Conservation (phyloP, 371 early-diverging fungal genomes). For the Mortierella sp. region DNA sequence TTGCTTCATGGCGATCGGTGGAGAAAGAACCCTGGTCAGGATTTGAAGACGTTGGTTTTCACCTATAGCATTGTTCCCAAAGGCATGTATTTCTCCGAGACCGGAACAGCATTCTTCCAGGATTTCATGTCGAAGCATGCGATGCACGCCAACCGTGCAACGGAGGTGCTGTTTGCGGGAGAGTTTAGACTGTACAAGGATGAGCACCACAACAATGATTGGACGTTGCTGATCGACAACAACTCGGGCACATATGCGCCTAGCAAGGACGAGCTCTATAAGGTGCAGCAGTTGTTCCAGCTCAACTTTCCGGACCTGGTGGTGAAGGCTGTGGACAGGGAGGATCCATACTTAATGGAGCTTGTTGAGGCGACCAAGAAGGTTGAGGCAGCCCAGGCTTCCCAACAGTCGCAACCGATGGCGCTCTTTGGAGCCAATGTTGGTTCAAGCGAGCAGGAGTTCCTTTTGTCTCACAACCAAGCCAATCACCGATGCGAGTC, state of each 20-base stretch:
- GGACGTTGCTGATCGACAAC: constrained; percentile 55
- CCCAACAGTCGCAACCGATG: constrained; percentile 12
- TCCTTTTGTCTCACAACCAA: not conserved
- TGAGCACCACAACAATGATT: constrained; percentile 17
- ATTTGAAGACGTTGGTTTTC: constrained; percentile 41
- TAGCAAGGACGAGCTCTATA: constrained; percentile 43
- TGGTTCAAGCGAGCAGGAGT: constrained; percentile 9
- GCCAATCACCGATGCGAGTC: constrained; percentile 12
- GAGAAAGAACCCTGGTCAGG: constrained; percentile 19
- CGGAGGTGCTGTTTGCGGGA: constrained; percentile 44
- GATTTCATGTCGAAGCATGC: constrained; percentile 59
- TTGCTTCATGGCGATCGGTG: constrained; percentile 42
- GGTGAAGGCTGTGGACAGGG: constrained; percentile 38
- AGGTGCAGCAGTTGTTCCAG: constrained; percentile 37
- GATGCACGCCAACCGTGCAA: constrained; percentile 53
- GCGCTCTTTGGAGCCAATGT: constrained; percentile 18
- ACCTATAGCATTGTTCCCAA: constrained; percentile 47
- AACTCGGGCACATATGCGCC: constrained; percentile 55
- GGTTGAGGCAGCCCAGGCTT: constrained; percentile 19
- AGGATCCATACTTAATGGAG: constrained; percentile 38
- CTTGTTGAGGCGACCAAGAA: constrained; percentile 41
- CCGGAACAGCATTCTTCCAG: constrained; percentile 53
- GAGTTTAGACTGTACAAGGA: constrained; percentile 47
- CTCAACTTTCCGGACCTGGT: constrained; percentile 50
- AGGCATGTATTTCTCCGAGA: constrained; percentile 55